Percentiles rank a stretch among this genome's conserved stretches.
Evolutionary conservation across 1,139 yeast genomes (phyloP).

Genomic region (Yamadazyma buinensis): DNA sequence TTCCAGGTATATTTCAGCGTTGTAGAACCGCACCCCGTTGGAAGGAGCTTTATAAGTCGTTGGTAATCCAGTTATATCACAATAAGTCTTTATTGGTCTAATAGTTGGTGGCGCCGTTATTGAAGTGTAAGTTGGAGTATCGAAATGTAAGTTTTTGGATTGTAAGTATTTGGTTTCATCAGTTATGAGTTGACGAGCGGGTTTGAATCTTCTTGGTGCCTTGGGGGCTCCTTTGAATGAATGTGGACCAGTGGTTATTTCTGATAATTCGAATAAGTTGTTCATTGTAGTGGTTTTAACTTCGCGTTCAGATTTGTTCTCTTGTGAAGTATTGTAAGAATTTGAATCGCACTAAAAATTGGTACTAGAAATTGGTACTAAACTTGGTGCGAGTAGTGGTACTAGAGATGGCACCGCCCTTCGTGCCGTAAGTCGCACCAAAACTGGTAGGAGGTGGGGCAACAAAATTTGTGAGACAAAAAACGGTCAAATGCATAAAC

Average conservation of each 20-base stretch:
- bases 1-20: constrained; percentile 78
- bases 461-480: too few species aligned
- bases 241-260: constrained; percentile 40
- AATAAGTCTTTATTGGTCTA: constrained; percentile 76
- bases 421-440: too few species aligned
- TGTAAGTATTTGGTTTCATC: constrained; percentile 72
- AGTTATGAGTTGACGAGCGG: constrained; percentile 66
- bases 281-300: background rate
- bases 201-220: constrained; percentile 54
- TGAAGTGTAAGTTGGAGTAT: constrained; percentile 56
- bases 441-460: too few species aligned
- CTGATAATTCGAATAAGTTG: constrained; percentile 36
- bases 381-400: too few species aligned
- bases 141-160: constrained; percentile 35
- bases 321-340: too few species aligned
- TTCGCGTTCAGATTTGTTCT: too few species aligned
- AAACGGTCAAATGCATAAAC: too few species aligned
- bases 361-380: too few species aligned
- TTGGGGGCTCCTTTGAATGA: constrained; percentile 48
- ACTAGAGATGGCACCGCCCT: too few species aligned
- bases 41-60: constrained; percentile 76
- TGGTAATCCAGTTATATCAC: constrained; percentile 90
- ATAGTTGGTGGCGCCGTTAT: constrained; percentile 87
- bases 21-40: constrained; percentile 73
- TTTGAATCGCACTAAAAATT: too few species aligned